Evolutionary conservation across 805 yeast genomes (phyloP).

Genomic region (Ogataea pignaliae): DNA sequence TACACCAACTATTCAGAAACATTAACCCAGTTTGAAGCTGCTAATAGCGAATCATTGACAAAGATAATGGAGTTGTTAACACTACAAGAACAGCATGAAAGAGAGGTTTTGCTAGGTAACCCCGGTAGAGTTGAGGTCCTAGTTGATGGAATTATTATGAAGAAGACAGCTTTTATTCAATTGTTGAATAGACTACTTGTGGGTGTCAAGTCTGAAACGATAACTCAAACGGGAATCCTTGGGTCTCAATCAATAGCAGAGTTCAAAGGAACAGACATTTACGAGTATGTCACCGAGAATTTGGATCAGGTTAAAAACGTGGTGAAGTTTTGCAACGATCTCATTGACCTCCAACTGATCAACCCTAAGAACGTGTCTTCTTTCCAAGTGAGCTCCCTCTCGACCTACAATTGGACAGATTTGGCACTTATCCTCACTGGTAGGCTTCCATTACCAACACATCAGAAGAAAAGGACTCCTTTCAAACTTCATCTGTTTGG

Average conservation of each 20-base stretch:
- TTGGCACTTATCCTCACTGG: constrained; percentile 8
- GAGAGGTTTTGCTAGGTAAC: constrained; percentile 11
- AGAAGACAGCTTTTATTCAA: constrained; percentile 7
- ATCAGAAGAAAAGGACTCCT: constrained; percentile 2
- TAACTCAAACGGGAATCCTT: constrained; percentile 2
- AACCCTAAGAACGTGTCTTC: constrained; percentile 11
- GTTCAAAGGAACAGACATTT: constrained; percentile 12
- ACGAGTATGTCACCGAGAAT: constrained; percentile 3
- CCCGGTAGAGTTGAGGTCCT: constrained; percentile 11
- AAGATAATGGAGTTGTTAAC: constrained; percentile 1
- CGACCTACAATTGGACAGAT: constrained; percentile 16
- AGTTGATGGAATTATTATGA: constrained; percentile 4
- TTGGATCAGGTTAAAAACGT: constrained; percentile 4
- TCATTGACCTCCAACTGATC: constrained; percentile 10
- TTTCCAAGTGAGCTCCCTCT: constrained; percentile 13
- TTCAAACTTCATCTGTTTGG: constrained; percentile 5
- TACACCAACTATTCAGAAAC: constrained; percentile 14
- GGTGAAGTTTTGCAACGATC: constrained; percentile 8
- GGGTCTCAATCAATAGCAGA: constrained; percentile 6
- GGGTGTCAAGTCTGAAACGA: constrained; percentile 3
- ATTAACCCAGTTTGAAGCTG: constrained; percentile 13
- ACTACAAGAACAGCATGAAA: constrained; percentile 3
- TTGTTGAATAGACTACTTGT: constrained; percentile 3
- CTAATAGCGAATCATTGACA: constrained; percentile 2
- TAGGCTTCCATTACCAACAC: constrained; percentile 2